Base-by-base conservation (phyloP, 2,329 filamentous ascomycete genomes). In the Cladosporium cucumerinum region DNA sequence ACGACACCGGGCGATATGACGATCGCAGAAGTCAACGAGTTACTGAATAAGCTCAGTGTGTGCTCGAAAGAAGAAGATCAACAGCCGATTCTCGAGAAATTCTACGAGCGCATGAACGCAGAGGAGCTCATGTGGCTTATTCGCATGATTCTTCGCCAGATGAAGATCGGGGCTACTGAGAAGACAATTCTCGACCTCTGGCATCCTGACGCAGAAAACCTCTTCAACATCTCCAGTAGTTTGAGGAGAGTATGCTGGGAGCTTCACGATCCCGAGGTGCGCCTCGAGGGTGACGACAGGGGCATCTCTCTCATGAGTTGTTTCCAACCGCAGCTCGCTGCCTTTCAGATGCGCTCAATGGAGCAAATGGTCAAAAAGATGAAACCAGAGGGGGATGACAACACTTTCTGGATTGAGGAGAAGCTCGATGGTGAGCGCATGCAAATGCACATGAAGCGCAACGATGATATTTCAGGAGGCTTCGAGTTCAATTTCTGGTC, bases 391-490 rank as follows among this genome's bases (percentile, higher is more conserved):
- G 85, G 89, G 26, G 87, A 91, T 0, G 88, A 96, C 61, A 82
- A 84, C 0, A 87, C 90, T 10, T 99, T 96, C 73, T 98, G 93
- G 93, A 95, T 98, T 57, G 95, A 99, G 76, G 95, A 99, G 79
- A 99, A 99, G 77, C 82, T 99, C 10, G 95, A 99, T 70, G 95
- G 95, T 1, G 95, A 99, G 78, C 87, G 95, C 28, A 97, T 99
- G 89, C 95, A 99, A 76, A 84, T 99, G 75, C 95, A 99, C 76
- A 93, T 98, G 90, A 78, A 86, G 14, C 83, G 90, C 65, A 92
- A 97, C 69, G 80, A 87, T 3, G 78, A 77, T 0, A 80, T 87
- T 0, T 84, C 86, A 0, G 92, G 93, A 0, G 91, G 92, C 0
- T 87, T 83, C 64, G 82, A 82, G 23, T 97, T 98, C 75, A 83